Evolutionary conservation across 2,329 filamentous ascomycete genomes (phyloP).

Genomic region (Fusarium miscanthi): DNA sequence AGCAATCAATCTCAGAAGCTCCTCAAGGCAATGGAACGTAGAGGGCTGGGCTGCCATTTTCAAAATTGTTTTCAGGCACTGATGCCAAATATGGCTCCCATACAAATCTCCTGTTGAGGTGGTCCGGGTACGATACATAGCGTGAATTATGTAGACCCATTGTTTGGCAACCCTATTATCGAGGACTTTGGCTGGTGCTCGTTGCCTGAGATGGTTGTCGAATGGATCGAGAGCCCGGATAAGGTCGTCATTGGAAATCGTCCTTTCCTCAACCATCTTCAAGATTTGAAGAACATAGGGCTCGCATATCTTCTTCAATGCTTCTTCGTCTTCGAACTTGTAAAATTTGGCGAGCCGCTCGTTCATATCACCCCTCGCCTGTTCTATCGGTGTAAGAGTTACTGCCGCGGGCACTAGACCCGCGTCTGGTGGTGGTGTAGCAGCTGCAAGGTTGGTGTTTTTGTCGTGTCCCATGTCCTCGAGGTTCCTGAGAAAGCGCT

Average conservation of each 20-base stretch:
- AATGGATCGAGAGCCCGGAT: slow-evolving; percentile 35
- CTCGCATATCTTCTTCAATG: slow-evolving; percentile 14
- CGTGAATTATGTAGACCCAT: slow-evolving; percentile 19
- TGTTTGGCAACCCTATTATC: slow-evolving; percentile 22
- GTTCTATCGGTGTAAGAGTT: not conserved
- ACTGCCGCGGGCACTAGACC: not conserved
- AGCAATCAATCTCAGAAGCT: slow-evolving; percentile 11
- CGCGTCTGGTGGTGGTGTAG: not conserved
- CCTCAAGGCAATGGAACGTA: slow-evolving; percentile 28
- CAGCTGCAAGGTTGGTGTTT: not conserved
- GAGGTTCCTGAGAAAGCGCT: slow-evolving; percentile 47
- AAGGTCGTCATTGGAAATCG: slow-evolving; percentile 31
- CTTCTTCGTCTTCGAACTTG: not conserved
- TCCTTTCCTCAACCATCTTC: slow-evolving; percentile 15
- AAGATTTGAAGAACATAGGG: slow-evolving; percentile 15
- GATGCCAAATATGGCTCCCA: slow-evolving; percentile 23
- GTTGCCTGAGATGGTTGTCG: slow-evolving; percentile 8
- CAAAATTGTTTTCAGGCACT: slow-evolving; percentile 16
- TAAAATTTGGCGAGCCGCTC: not conserved
- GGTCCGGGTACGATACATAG: slow-evolving; percentile 14
- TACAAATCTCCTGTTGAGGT: slow-evolving; percentile 6
- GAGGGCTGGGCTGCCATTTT: slow-evolving; percentile 20
- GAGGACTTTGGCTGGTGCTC: not conserved
- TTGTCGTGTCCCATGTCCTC: slow-evolving; percentile 25
- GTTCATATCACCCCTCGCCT: slow-evolving; percentile 2